These are phyloP conservation scores for Aspergillus sparsus DNA, from an alignment of 495 filamentous ascomycete genomes.

Conservation along the genomic window DNA sequence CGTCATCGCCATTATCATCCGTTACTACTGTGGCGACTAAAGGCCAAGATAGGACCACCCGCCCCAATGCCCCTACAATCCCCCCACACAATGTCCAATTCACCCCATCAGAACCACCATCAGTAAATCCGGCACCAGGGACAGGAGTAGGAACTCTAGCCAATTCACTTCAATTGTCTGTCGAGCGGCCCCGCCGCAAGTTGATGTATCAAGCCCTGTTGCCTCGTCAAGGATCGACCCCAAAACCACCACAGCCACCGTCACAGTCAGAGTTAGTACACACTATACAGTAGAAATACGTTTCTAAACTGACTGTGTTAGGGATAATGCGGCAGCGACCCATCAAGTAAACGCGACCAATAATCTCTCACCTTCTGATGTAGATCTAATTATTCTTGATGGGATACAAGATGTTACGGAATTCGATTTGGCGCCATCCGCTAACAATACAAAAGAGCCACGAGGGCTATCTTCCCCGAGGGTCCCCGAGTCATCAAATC, in stretches of 20 bases:
- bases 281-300: conserved; percentile 15
- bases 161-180: conserved; percentile 38
- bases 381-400: conserved; percentile 37
- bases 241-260: conserved; percentile 6
- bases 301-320: conserved; percentile 16
- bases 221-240: conserved; percentile 25
- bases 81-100: neutral
- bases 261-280: conserved; percentile 46
- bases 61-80: neutral
- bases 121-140: neutral
- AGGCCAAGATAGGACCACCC: neutral
- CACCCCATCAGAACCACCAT: neutral
- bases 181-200: conserved; percentile 46
- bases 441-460: neutral
- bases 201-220: conserved; percentile 50
- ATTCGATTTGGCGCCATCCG: too few relatives aligned
- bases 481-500: neutral
- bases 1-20: neutral
- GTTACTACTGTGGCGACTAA: too few relatives aligned
- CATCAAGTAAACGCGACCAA: conserved; percentile 1
- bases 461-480: neutral
- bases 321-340: conserved; percentile 3
- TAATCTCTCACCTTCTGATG: conserved; percentile 34
- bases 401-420: neutral
- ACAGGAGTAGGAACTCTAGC: conserved; percentile 10